phyloP scores from a whole-genome alignment of 192 early-diverging fungal species.

The Mortierella alpina region DNA sequence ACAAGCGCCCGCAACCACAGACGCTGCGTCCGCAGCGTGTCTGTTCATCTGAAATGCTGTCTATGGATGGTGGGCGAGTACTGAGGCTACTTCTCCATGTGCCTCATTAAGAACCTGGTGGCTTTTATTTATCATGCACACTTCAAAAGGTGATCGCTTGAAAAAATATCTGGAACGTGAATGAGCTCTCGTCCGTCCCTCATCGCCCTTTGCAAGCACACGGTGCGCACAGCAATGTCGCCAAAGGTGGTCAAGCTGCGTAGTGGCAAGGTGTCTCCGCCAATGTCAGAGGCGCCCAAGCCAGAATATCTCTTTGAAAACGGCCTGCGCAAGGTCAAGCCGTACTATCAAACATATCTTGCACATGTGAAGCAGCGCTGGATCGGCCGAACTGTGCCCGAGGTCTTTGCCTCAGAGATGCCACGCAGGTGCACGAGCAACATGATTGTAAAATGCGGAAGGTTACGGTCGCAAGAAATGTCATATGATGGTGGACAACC shows the following conservation, averaged over 20 bases:
- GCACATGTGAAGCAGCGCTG: constrained; percentile 49
- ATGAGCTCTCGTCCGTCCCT: too few relatives aligned
- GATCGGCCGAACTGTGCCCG: constrained; percentile 37
- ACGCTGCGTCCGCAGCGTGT: too few relatives aligned
- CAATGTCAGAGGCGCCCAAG: neutral
- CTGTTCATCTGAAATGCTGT: too few relatives aligned
- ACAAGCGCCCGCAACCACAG: too few relatives aligned
- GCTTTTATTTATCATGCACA: too few relatives aligned
- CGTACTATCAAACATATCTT: constrained; percentile 33
- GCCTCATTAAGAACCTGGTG: too few relatives aligned
- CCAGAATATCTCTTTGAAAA: constrained; percentile 37
- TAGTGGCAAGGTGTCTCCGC: constrained; percentile 1
- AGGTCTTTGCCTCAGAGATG: constrained; percentile 51
- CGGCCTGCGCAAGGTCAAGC: constrained; percentile 39
- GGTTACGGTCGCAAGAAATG: neutral
- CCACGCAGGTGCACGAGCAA: constrained; percentile 35
- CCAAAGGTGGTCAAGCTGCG: constrained; percentile 30
- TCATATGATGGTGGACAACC: neutral
- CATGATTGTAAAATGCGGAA: constrained; percentile 39
- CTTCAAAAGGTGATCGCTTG: too few relatives aligned
- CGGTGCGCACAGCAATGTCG: constrained; percentile 4
- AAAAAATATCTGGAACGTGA: too few relatives aligned
- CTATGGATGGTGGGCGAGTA: too few relatives aligned
- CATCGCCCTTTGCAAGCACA: too few relatives aligned
- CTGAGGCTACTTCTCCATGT: too few relatives aligned